phyloP scores from a whole-genome alignment of 257 asterid species.

The Pogostemon cablin region DNA sequence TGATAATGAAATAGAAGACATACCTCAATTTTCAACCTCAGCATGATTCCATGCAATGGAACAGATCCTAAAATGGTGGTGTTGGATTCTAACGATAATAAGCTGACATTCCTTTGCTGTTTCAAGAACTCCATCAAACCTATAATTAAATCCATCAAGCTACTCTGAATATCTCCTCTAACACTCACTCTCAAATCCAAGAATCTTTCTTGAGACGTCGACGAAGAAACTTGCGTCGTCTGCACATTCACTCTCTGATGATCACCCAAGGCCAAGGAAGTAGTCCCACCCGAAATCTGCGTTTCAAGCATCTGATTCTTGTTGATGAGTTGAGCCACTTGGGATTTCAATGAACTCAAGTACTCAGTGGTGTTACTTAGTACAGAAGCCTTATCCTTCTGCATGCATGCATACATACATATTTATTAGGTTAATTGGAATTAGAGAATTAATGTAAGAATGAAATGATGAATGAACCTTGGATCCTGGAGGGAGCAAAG shows the following conservation, averaged over 20 bases:
- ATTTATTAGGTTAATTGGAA: neutral
- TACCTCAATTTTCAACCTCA: conserved; percentile 69
- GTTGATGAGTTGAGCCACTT: conserved; percentile 54
- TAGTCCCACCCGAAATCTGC: conserved; percentile 21
- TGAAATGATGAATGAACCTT: conserved; percentile 47
- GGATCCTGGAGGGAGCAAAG: conserved; percentile 76
- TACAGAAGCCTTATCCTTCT: conserved; percentile 89
- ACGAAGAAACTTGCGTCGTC: conserved; percentile 39
- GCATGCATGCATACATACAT: conserved; percentile 23
- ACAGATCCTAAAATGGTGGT: conserved; percentile 44
- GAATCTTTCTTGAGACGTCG: conserved; percentile 51
- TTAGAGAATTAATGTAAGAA: too few relatives aligned
- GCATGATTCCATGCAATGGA: conserved; percentile 38
- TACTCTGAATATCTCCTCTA: conserved; percentile 40
- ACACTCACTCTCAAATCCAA: conserved; percentile 60
- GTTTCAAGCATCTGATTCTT: conserved; percentile 54
- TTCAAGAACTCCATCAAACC: conserved; percentile 60
- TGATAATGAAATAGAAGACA: neutral
- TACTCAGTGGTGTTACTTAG: conserved; percentile 63
- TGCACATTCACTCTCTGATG: conserved; percentile 41
- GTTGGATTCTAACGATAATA: conserved; percentile 57
- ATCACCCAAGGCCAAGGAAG: conserved; percentile 28
- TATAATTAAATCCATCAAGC: conserved; percentile 48
- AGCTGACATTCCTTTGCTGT: conserved; percentile 35
- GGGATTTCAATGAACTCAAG: conserved; percentile 54